A percentile compares a stretch with the other conserved stretches of the same genome.
These are phyloP conservation scores for Rhazya stricta DNA, from an alignment of 257 asterid species.

Conservation along the genomic window DNA sequence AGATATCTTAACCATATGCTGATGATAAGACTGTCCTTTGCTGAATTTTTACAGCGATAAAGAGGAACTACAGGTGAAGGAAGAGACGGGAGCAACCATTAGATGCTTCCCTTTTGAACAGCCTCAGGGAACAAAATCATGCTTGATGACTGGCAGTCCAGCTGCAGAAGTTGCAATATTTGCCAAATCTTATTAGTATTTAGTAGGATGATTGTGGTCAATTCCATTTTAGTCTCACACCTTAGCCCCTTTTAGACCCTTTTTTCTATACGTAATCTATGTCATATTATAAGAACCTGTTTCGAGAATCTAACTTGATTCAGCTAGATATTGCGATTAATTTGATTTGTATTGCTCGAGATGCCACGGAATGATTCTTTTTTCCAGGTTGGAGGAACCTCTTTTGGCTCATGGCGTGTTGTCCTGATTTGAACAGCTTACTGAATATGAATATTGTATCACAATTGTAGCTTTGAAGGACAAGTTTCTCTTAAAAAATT, in stretches of 20 bases:
- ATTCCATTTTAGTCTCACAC: background rate
- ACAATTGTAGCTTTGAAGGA: too few relatives aligned
- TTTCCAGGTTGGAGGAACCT: too few relatives aligned
- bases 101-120: conserved; percentile 96
- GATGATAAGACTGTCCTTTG: background rate
- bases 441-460: too few relatives aligned
- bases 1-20: background rate
- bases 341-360: background rate
- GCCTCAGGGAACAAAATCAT: conserved; percentile 62
- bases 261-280: background rate
- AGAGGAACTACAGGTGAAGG: conserved; percentile 82
- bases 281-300: background rate
- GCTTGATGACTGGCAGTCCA: conserved; percentile 83
- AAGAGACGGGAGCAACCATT: conserved; percentile 94
- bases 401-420: background rate
- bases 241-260: background rate
- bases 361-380: background rate
- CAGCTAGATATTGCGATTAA: background rate
- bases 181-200: conserved; percentile 74
- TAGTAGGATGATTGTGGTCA: background rate
- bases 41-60: conserved; percentile 39
- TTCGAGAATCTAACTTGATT: background rate
- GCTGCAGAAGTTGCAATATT: conserved; percentile 94
- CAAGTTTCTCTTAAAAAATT: too few relatives aligned
- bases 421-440: background rate